Conservation (phyloP, 305 asterid species). For the Fraxinus baroniana region DNA sequence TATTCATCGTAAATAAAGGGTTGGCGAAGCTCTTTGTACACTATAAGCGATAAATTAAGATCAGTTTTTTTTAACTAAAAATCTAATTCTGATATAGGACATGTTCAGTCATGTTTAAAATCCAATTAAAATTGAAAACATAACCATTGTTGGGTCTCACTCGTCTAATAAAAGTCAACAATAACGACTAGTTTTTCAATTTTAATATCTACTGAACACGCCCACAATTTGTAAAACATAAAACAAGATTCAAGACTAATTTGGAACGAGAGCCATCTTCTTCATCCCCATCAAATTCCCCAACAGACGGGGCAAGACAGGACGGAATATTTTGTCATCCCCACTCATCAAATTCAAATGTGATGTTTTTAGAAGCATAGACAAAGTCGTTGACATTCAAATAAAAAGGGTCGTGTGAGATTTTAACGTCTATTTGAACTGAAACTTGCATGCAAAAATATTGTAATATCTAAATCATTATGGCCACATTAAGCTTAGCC, state of each 20-base stretch:
- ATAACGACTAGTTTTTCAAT: no score
- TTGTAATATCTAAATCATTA: background rate
- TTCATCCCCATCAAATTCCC: background rate
- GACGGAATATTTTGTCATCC: background rate
- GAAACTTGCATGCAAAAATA: background rate
- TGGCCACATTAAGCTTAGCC: background rate
- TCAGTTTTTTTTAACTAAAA: background rate
- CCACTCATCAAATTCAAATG: background rate
- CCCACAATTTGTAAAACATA: no score
- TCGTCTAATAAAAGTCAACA: no score
- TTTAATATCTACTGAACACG: no score
- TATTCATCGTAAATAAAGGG: constrained; percentile 31
- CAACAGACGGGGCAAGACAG: background rate
- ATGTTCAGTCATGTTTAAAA: no score
- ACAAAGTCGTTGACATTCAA: background rate
- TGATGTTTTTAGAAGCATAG: background rate
- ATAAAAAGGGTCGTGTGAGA: background rate
- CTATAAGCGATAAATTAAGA: background rate
- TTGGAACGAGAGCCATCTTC: background rate
- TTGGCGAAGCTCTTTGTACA: constrained; percentile 46
- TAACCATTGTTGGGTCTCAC: no score
- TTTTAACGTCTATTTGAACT: background rate
- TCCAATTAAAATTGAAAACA: no score
- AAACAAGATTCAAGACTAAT: background rate
- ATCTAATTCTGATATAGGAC: no score